phyloP scores from a whole-genome alignment of 1,284 basidiomycete genomes.

The Leccinum huronense region DNA sequence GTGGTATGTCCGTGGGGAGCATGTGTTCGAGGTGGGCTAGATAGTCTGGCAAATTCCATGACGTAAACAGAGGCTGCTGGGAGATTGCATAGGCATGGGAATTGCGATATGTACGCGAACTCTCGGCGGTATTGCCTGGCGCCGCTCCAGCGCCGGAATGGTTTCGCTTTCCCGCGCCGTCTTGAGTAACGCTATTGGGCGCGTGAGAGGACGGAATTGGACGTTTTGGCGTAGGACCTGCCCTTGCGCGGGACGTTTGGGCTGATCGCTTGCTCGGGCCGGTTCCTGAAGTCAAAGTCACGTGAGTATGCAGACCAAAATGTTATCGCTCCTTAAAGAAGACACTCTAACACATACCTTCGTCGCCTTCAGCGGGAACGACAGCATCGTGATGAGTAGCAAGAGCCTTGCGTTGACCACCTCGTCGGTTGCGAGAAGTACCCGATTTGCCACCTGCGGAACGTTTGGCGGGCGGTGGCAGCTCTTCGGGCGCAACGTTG shows the following conservation, averaged over 20 bases:
- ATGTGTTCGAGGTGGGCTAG: constrained; percentile 84
- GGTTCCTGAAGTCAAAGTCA: constrained; percentile 32
- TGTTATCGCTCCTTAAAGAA: constrained; percentile 11
- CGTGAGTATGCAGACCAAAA: constrained; percentile 38
- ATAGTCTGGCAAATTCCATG: constrained; percentile 94
- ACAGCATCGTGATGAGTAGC: constrained; percentile 39
- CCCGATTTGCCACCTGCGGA: constrained; percentile 32
- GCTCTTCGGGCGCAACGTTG: constrained; percentile 44
- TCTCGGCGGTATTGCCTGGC: constrained; percentile 29
- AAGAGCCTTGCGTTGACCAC: constrained; percentile 33
- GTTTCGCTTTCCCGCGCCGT: constrained; percentile 47
- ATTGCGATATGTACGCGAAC: constrained; percentile 63
- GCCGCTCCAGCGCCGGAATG: constrained; percentile 36
- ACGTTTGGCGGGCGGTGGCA: constrained; percentile 35
- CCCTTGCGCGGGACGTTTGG: constrained; percentile 49
- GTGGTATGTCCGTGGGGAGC: constrained; percentile 73
- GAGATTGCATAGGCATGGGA: constrained; percentile 74
- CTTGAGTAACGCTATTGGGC: constrained; percentile 42
- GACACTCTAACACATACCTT: constrained; percentile 49
- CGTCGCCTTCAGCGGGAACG: constrained; percentile 55
- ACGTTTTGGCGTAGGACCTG: constrained; percentile 44
- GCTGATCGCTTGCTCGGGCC: constrained; percentile 43
- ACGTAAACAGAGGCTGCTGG: constrained; percentile 71
- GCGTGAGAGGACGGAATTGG: constrained; percentile 47
- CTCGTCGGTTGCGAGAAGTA: constrained; percentile 40